Conservation (phyloP, 1,139 yeast species). For the Blastobotrys petasosporus region DNA sequence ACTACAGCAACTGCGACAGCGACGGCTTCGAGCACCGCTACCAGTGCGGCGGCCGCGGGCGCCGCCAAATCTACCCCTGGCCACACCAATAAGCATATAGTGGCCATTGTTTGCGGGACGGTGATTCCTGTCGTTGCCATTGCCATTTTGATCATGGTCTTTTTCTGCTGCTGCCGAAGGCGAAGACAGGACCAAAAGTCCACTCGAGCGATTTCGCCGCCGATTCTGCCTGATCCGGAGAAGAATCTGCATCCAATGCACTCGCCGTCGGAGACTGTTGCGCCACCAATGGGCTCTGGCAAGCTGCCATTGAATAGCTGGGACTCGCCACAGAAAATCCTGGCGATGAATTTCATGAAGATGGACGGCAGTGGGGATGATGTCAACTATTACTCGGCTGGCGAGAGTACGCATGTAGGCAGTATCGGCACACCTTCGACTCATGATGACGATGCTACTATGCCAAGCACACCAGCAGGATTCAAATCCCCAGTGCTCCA, state of each 20-base stretch:
- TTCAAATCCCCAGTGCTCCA: conserved; percentile 2
- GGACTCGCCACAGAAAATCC: conserved; percentile 34
- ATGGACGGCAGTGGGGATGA: conserved; percentile 29
- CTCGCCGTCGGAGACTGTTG: conserved; percentile 4
- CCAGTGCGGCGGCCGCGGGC: conserved; percentile 13
- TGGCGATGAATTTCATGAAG: conserved; percentile 33
- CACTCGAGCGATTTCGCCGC: conserved; percentile 26
- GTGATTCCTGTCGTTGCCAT: conserved; percentile 61
- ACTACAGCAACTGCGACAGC: conserved; percentile 20
- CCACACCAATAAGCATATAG: conserved; percentile 37
- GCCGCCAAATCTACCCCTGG: conserved; percentile 17
- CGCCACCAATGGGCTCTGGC: not conserved
- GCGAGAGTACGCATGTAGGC: conserved; percentile 41
- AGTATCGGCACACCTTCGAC: conserved; percentile 9
- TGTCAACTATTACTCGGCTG: conserved; percentile 18
- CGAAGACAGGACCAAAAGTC: conserved; percentile 29
- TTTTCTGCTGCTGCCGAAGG: conserved; percentile 53
- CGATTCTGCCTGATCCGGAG: conserved; percentile 24
- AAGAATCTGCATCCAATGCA: conserved; percentile 14
- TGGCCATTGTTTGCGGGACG: conserved; percentile 88
- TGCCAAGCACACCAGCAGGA: conserved; percentile 5
- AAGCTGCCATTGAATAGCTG: conserved; percentile 14
- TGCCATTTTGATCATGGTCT: conserved; percentile 42
- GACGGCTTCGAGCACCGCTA: conserved; percentile 11
- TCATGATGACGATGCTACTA: conserved; percentile 2